Evolutionary conservation across 2,329 filamentous ascomycete genomes (phyloP).

Genomic region (Mariannaea elegans): DNA sequence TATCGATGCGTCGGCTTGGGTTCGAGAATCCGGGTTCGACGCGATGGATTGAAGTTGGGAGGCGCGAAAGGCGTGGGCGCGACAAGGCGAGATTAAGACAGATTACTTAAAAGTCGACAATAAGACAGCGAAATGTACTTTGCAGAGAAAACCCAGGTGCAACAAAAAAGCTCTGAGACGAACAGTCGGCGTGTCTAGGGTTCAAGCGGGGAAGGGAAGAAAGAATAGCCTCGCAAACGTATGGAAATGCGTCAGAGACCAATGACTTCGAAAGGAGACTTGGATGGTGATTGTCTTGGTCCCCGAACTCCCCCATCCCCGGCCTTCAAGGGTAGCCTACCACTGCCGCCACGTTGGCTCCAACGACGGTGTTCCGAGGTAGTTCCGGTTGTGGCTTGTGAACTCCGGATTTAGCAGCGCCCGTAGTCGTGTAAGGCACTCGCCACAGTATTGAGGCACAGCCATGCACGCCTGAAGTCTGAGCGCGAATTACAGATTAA

Average conservation of each 20-base stretch:
- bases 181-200: slow-evolving; percentile 15
- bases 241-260: slow-evolving; percentile 36
- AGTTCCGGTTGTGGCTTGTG: slow-evolving; percentile 19
- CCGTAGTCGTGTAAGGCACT: slow-evolving; percentile 7
- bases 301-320: slow-evolving; percentile 7
- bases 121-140: not conserved
- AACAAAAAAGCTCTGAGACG: slow-evolving; percentile 7
- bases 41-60: slow-evolving; percentile 4
- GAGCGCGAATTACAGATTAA: too few relatives aligned
- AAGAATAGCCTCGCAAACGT: slow-evolving; percentile 31
- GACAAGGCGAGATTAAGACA: slow-evolving; percentile 8
- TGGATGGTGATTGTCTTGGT: slow-evolving; percentile 29
- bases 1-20: not conserved
- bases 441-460: slow-evolving; percentile 3
- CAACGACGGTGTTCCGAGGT: slow-evolving; percentile 17
- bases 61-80: not conserved
- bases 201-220: slow-evolving; percentile 3
- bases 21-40: slow-evolving; percentile 4
- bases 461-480: too few relatives aligned
- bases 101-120: slow-evolving; percentile 7
- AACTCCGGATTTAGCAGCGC: not conserved
- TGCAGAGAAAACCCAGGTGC: too few relatives aligned
- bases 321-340: slow-evolving; percentile 9
- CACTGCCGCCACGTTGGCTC: slow-evolving; percentile 36
- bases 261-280: slow-evolving; percentile 39